Conservation (phyloP, 257 asterid species). For the Cordia subcordata region DNA sequence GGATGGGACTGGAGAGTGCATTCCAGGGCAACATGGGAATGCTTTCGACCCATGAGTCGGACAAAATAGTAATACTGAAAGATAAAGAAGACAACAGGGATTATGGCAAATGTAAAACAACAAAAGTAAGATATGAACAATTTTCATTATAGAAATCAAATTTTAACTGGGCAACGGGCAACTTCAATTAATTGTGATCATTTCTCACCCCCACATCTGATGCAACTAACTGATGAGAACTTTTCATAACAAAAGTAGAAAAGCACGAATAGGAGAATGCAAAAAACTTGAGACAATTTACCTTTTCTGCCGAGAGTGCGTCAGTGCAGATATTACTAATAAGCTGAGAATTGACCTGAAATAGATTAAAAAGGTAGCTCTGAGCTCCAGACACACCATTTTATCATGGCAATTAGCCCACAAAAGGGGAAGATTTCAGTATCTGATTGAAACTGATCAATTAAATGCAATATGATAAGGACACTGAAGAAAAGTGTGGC, state of each 20-base stretch:
- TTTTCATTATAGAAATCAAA: not conserved
- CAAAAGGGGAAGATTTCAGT: not conserved
- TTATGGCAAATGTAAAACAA: not conserved
- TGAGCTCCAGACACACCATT: constrained; percentile 39
- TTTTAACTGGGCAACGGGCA: not conserved
- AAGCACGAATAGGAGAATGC: constrained; percentile 15
- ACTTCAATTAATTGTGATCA: too few relatives aligned
- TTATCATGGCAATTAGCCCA: not conserved
- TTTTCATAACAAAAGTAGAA: constrained; percentile 69
- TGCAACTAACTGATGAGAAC: constrained; percentile 12
- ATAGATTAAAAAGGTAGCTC: constrained; percentile 37
- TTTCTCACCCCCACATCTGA: not conserved
- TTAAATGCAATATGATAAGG: too few relatives aligned
- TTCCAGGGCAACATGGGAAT: constrained; percentile 15
- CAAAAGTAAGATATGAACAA: constrained; percentile 10
- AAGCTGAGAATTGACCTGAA: constrained; percentile 96
- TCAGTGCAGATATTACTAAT: constrained; percentile 97
- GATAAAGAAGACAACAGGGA: constrained; percentile 1
- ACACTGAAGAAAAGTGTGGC: too few relatives aligned
- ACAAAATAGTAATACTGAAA: constrained; percentile 13
- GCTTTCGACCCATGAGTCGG: constrained; percentile 16
- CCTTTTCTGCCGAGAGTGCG: constrained; percentile 99
- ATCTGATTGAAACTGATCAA: too few relatives aligned
- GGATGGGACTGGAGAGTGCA: constrained; percentile 88
- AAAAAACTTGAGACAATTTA: constrained; percentile 24